phyloP scores from a whole-genome alignment of 176 grass and related monocot species.

The Lolium perenne region DNA sequence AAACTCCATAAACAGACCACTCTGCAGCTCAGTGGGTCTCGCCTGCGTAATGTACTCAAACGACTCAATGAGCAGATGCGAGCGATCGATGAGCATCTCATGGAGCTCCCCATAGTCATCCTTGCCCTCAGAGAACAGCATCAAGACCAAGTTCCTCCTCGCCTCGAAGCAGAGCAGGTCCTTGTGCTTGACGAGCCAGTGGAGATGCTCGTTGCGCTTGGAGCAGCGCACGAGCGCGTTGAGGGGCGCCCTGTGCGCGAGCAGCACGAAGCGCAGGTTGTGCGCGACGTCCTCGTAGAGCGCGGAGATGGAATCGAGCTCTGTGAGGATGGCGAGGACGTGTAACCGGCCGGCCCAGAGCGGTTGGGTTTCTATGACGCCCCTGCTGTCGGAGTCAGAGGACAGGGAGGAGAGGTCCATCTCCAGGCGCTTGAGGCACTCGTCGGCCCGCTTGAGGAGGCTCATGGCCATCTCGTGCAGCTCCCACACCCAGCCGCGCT shows the following conservation, averaged over 20 bases:
- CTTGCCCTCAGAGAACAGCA: slow-evolving; percentile 90
- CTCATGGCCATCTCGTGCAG: slow-evolving; percentile 62
- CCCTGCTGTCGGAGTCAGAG: slow-evolving; percentile 53
- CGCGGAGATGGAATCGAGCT: slow-evolving; percentile 69
- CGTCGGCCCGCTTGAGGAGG: slow-evolving; percentile 67
- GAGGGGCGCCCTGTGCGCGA: slow-evolving; percentile 53
- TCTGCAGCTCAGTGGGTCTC: slow-evolving; percentile 57
- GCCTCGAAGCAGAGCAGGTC: slow-evolving; percentile 80
- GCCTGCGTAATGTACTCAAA: slow-evolving; percentile 83
- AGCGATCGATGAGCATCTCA: slow-evolving; percentile 96
- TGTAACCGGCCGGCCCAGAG: slow-evolving; percentile 50
- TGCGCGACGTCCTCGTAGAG: slow-evolving; percentile 79
- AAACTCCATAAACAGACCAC: slow-evolving; percentile 97
- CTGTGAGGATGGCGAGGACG: slow-evolving; percentile 67
- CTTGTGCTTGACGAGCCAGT: slow-evolving; percentile 87
- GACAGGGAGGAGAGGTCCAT: slow-evolving; percentile 58
- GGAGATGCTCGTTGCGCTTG: slow-evolving; percentile 70
- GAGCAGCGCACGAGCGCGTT: slow-evolving; percentile 71
- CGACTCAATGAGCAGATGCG: slow-evolving; percentile 75
- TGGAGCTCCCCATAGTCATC: slow-evolving; percentile 88
- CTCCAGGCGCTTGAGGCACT: slow-evolving; percentile 68
- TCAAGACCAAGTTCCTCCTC: slow-evolving; percentile 86
- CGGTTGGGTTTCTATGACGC: slow-evolving; percentile 50
- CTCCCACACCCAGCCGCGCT: slow-evolving; percentile 66
- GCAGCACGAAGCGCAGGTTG: slow-evolving; percentile 64